Base-by-base conservation (phyloP, 805 yeast genomes). In the Yarrowia sp. region DNA sequence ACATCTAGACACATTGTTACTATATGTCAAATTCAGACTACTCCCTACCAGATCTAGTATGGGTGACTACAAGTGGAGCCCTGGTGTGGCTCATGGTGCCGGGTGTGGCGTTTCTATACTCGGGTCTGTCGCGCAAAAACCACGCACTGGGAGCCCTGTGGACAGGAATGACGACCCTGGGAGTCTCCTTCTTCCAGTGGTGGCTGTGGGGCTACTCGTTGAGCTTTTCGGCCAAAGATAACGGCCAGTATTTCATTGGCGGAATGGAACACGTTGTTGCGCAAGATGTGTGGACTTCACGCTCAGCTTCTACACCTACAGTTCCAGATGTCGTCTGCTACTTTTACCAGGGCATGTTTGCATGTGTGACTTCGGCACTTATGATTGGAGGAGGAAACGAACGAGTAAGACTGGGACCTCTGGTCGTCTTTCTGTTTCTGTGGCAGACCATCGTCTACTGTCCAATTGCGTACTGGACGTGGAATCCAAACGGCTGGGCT, bases 341-440 rank as follows among this genome's bases (percentile, higher is more conserved):
- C 73, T 86, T 90, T 67, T 93, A 86, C 85, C 98, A 93, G 79
- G 96, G 97, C 73, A 91, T 91, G 97, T 95, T 95, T 73, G 98
- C 98, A 44, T 85, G 88, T 75, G 88, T 89, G 58, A 92, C 98
- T 30, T 97, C 96, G 68, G 88, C 90, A 73, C 83, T 93, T 77
- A 87, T 93, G 96, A 83, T 92, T 52, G 99, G 99, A 76, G 99
- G 97, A 78, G 97, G 97, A 61, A 90, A 96, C 77, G 99, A 95
- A 78, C 86, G 99, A 76, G 98, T 97, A n/a, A 83, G 98, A 72
- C 83, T 95, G 68, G 93, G 93, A 40, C 98, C 99, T 67, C 89
- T 92, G 92, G 89, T 95, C 92, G 84, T 95, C 32, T 93, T 92
- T 80, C 80, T 93, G 68, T 95, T 95, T 77, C 77, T 90, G 69